Conservation (phyloP, 1,284 basidiomycete species). For the Anthracocystis walkeri region DNA sequence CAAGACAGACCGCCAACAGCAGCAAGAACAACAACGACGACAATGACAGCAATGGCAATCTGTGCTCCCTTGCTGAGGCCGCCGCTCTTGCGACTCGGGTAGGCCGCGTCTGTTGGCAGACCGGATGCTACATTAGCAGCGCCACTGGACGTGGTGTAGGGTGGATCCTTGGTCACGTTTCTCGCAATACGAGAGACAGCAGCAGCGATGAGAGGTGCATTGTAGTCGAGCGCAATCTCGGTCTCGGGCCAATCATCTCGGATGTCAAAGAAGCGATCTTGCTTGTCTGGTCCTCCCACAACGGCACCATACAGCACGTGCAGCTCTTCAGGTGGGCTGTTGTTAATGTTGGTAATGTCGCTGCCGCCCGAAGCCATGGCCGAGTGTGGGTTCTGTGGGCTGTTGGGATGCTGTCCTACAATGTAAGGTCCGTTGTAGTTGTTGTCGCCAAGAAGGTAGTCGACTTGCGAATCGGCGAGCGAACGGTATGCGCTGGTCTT, state of each 20-base stretch:
- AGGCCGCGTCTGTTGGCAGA: conserved; percentile 37
- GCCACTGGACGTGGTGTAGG: conserved; percentile 73
- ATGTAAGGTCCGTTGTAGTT: conserved; percentile 84
- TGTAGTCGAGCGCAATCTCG: conserved; percentile 79
- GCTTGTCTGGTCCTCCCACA: conserved; percentile 83
- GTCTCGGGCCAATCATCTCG: conserved; percentile 84
- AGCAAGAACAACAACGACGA: conserved; percentile 76
- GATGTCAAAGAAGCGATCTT: conserved; percentile 84
- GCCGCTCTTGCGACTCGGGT: conserved; percentile 16
- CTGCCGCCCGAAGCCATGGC: conserved; percentile 84
- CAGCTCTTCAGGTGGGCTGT: conserved; percentile 77
- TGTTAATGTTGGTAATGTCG: conserved; percentile 78
- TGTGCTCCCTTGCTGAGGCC: conserved; percentile 72
- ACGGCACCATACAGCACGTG: conserved; percentile 87
- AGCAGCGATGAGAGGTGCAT: conserved; percentile 84
- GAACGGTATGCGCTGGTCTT: conserved; percentile 78
- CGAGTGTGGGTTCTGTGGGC: conserved; percentile 87
- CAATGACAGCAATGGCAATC: conserved; percentile 76
- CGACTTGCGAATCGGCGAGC: conserved; percentile 81
- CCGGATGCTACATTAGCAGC: conserved; percentile 36
- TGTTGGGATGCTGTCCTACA: conserved; percentile 88
- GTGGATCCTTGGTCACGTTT: conserved; percentile 81
- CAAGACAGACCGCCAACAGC: conserved; percentile 73
- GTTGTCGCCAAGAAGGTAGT: conserved; percentile 86
- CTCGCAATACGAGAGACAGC: conserved; percentile 78